These are phyloP conservation scores for Penicillium sp. DNA, from an alignment of 2,329 filamentous ascomycete species.

Conservation along the genomic window DNA sequence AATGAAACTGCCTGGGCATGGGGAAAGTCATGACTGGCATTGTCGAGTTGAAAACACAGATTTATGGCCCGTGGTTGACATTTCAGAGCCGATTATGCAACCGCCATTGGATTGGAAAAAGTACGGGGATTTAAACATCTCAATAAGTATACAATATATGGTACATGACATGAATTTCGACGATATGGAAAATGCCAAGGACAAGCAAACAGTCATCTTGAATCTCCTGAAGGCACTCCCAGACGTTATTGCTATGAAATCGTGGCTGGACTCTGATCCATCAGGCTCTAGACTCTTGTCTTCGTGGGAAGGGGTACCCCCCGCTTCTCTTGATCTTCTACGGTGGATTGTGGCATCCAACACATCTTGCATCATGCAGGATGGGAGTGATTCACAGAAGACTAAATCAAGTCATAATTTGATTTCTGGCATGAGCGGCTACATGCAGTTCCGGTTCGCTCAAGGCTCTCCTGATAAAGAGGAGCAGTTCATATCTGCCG, in stretches of 20 bases:
- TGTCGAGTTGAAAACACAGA: conserved; percentile 48
- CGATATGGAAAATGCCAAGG: conserved; percentile 20
- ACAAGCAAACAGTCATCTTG: conserved; percentile 30
- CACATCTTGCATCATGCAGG: conserved; percentile 76
- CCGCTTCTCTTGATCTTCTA: conserved; percentile 64
- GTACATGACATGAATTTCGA: conserved; percentile 41
- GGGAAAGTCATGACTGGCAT: conserved; percentile 34
- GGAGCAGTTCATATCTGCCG: conserved; percentile 63
- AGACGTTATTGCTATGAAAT: conserved; percentile 36
- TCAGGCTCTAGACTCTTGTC: conserved; percentile 31
- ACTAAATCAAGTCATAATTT: conserved; percentile 40
- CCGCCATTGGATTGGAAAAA: neutral
- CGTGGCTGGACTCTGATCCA: conserved; percentile 36
- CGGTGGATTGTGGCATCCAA: conserved; percentile 91
- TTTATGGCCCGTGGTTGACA: conserved; percentile 42
- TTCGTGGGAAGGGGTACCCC: conserved; percentile 59
- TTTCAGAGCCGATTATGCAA: conserved; percentile 25
- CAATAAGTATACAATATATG: conserved; percentile 18
- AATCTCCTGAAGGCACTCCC: conserved; percentile 40
- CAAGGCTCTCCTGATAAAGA: conserved; percentile 90
- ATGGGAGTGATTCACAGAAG: conserved; percentile 45
- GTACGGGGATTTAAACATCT: neutral
- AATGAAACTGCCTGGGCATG: conserved; percentile 18
- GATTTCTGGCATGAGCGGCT: conserved; percentile 61
- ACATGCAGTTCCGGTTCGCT: conserved; percentile 79